Evolutionary conservation across 2,329 filamentous ascomycete species (phyloP), one percentile per base, ranked within the genome.

Genomic region (Ceratocystis variospora): DNA sequence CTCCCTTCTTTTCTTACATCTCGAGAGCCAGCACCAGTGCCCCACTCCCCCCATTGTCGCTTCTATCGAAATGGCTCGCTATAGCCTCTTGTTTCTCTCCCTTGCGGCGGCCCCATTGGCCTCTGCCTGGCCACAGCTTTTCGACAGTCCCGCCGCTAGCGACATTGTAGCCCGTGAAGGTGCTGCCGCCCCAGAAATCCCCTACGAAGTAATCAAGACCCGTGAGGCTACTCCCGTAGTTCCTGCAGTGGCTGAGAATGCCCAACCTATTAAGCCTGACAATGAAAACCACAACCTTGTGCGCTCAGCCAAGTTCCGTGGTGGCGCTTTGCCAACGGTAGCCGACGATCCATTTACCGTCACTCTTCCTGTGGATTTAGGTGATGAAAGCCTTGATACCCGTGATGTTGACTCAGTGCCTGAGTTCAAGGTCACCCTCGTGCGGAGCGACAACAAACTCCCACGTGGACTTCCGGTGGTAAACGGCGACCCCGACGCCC

Each of bases 101-200:
- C 50, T 63, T 15, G 61, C 61, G 5, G 55, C 63, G 10, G 59
- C 57, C 37, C 57, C 62, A 25, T 53, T 67, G n/a, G 57, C 50
- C 53, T 65, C 63, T 50, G 66, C 66, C 28, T 67, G 66, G 66
- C 66, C 66, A 17, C 66, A 67, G 50, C 64, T 67, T 41, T 67
- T 67, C 48, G 66, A 67, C 55, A 67, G 62, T 45, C 45, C 37
- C 37, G 45, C 41, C 22, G 53, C 41, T 5, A 53, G 22, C 61
- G 46, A 25, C 55, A 65, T 65, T 19, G 28, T 46, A 28, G 37
- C 63, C 22, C 50, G 50, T 8, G 33, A 33, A 33, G 44, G 41
- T 4, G 46, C 46, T 31, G 19, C 61, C 61, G 48, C 37, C 44
- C 41, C 50, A 7, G 19, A 15, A 17, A 53, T 65, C 19, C 63